Evolutionary conservation across 768 basidiomycete species (phyloP), one percentile per base, ranked within the genome.

Genomic region (Nidularia sp.): DNA sequence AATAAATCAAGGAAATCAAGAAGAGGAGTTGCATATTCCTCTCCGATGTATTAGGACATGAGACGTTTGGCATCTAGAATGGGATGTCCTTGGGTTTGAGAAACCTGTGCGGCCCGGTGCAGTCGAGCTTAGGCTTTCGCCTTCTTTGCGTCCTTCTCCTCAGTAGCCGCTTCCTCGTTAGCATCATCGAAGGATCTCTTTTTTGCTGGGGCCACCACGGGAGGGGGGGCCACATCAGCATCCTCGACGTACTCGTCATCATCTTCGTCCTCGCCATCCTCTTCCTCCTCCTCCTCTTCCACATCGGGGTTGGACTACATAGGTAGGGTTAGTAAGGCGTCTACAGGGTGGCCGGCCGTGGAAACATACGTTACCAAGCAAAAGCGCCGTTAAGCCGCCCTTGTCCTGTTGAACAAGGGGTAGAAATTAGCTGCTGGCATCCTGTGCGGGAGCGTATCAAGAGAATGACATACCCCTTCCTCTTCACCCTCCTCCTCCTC

Each of bases 101-200:
- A 48, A 49, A 53, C 44, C 56, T 53, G 43, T 46, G 34, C 35
- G 43, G 33, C 41, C 25, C 25, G 25, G 25, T 25, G 25, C 39
- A 41, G 39, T 41, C 39, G 39, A 15, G 39, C 22, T 66, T 63
- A 76, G 12, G 74, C 69, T 54, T 72, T 75, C 52, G 66, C 64
- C 59, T 75, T 74, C 67, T 77, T 74, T 35, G 62, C 56, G 48
- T 66, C 70, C 41, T 69, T 64, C 52, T 67, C 67, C 6, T 68
- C 66, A 15, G 10, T 41, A 25, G 25, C 25, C 39, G 10, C 39
- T 15, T 70, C 66, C 6, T 63, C 67, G 29, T 60, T 64, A 31
- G 55, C 63, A 39, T 63, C 48, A 32, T 70, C 66, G 50, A 68
- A 64, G 6, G 57, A 57, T 52, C 73, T 68, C 59, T 76, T 76